Base-by-base conservation (phyloP, 192 early-diverging fungal species). In the Spizellomyces punctatus region DNA sequence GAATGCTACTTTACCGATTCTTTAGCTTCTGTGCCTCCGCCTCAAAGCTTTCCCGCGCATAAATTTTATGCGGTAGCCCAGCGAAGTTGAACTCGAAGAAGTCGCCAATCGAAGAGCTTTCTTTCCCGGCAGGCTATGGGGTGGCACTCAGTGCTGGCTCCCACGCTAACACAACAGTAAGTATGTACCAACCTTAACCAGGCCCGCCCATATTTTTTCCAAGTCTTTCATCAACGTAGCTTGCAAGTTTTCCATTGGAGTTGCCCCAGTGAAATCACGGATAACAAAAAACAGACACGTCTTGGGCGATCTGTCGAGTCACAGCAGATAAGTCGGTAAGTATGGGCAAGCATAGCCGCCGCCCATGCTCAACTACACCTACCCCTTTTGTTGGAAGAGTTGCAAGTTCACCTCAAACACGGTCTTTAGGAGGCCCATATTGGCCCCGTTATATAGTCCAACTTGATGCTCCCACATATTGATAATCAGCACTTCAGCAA, bases 341-440 rank as follows among this genome's bases (percentile, higher is more conserved):
- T 19, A n/a, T 44, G 41, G 42, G 21, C 10, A 56, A 58, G 41
- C 16, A 77, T 63, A 44, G 36, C 55, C 42, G 21, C 68, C 49
- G 12, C 14, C 6, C 27, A 36, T 3, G 27, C 27, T 17, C 17
- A 71, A 7, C 6, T 3, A 5, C 12, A 64, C 71, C 0, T 90
- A 88, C 78, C 91, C 86, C 48, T 89, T 76, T 63, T 84, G 76
- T 76, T 95, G 92, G 76, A 99, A 99, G 46, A 99, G 86, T 79
- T 98, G 93, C 72, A 99, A 76, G 75, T 99, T 98, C 46, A 99
- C 98, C 67, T 99, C 98, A 79, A 99, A 91, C 0, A 99, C 98
- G 6, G 96, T 98, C 81, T 98, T 98, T 17, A 99, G 82, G 48
- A 99, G 81, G 17, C 95, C 95, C 94, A 99, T 95, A 74, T 99